Conservation (phyloP, 768 basidiomycete genomes). For the Suillus paluster region DNA sequence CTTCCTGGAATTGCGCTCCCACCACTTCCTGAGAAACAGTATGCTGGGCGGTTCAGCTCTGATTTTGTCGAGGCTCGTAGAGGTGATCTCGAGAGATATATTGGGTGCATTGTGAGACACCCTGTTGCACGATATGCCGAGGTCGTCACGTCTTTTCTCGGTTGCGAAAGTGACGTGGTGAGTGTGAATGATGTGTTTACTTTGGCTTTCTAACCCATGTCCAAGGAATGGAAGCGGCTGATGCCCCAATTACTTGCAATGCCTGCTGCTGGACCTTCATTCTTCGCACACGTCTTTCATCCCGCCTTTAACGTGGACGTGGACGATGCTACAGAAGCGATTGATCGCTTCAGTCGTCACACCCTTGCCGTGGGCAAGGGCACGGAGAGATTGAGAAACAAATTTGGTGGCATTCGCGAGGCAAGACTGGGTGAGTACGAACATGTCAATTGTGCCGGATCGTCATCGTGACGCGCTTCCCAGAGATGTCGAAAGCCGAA, state of each 20-base stretch:
- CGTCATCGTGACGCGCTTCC: background rate
- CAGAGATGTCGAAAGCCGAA: constrained; percentile 82
- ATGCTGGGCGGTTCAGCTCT: constrained; percentile 76
- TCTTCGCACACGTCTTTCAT: constrained; percentile 81
- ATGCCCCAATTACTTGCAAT: constrained; percentile 63
- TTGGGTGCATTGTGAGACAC: constrained; percentile 71
- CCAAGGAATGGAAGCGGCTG: constrained; percentile 73
- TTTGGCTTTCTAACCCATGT: constrained; percentile 11
- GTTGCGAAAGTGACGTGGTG: constrained; percentile 76
- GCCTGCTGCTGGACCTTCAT: constrained; percentile 72
- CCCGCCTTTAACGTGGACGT: constrained; percentile 83
- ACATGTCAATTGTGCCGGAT: background rate
- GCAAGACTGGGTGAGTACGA: constrained; percentile 62
- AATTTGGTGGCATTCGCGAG: constrained; percentile 66
- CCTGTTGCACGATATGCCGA: constrained; percentile 80
- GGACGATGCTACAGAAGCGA: constrained; percentile 65
- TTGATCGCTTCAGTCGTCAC: constrained; percentile 68
- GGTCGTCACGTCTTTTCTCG: constrained; percentile 77
- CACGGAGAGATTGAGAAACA: constrained; percentile 65
- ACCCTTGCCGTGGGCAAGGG: constrained; percentile 68
- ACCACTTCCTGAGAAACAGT: constrained; percentile 85
- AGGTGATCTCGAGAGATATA: constrained; percentile 81
- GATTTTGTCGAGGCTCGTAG: constrained; percentile 85
- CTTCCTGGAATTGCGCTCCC: constrained; percentile 81
- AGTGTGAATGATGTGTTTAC: constrained; percentile 29